Base-by-base conservation (phyloP, 1,284 basidiomycete species). In the Pseudozyma sp. region DNA sequence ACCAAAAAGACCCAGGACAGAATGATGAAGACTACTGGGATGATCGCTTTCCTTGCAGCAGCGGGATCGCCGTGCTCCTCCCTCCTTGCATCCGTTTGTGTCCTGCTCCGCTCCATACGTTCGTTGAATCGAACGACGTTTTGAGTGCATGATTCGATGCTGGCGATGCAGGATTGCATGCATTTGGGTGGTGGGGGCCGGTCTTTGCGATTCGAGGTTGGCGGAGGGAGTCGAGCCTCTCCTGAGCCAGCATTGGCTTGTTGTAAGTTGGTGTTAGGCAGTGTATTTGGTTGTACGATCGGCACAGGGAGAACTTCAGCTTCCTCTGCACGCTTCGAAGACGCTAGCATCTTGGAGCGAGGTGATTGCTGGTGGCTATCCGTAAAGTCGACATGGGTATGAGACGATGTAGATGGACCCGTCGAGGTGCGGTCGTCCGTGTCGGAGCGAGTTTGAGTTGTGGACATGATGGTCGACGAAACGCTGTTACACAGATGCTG, bases 1-100 rank as follows among this genome's bases (percentile, higher is more conserved):
- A 60, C 76, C n/a, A 80, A 19, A 35, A 71, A 79, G n/a, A 82
- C 77, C 80, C 80, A 82, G 3, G 51, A 63, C 14, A 82, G 71
- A 19, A 82, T 77, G 53, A 76, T 39, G 31, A 71, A 69, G 9
- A 79, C 80, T 40, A 80, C 6, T 3, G 74, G 73, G 2, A 82
- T 70, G 45, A 77, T 80, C 3, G 66, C 68, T 52, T 76, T 80
- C 12, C 68, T 57, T 5, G 74, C 62, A 5, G 57, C 49, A 5
- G 60, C 13, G 0, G 76, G 69, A 49, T 82, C 78, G 3, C 70
- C 68, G 5, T 59, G 57, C 39, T 77, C 62, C n/a, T 39, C 52
- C 16, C 71, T 42, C 25, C 61, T 55, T 7, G 52, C 36, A 38
- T 66, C 52, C 35, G 66, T 65, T 21, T 76, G 52, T 10, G 38